Evolutionary conservation across 306 rosid genomes (phyloP).

Genomic region (Arachis stenosperma): DNA sequence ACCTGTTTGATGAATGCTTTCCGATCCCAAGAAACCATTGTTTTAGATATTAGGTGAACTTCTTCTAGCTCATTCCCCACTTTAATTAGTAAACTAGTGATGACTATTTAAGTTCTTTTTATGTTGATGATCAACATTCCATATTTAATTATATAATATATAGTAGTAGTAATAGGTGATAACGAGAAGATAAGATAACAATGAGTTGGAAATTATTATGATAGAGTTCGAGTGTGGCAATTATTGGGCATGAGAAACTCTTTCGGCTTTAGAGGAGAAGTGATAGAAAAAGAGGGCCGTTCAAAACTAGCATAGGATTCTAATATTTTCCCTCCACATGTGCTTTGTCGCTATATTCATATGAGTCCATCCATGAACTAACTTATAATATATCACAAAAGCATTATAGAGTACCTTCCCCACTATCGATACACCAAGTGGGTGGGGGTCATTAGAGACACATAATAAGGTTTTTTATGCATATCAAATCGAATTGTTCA

Average conservation of each 20-base stretch:
- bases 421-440: slow-evolving; percentile 47
- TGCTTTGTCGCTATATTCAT: slow-evolving; percentile 49
- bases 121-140: slow-evolving; percentile 46
- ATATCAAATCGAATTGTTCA: background rate
- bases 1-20: slow-evolving; percentile 35
- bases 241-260: slow-evolving; percentile 51
- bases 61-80: slow-evolving; percentile 34
- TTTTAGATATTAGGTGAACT: slow-evolving; percentile 34
- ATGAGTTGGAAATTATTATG: slow-evolving; percentile 14
- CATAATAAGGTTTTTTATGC: background rate
- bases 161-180: slow-evolving; percentile 7
- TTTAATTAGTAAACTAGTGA: slow-evolving; percentile 24
- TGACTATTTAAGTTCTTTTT: background rate
- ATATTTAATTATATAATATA: background rate
- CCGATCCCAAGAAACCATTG: slow-evolving; percentile 43
- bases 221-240: slow-evolving; percentile 40
- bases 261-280: slow-evolving; percentile 34
- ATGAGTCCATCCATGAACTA: slow-evolving; percentile 18
- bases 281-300: slow-evolving; percentile 37
- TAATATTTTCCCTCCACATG: slow-evolving; percentile 55
- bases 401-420: slow-evolving; percentile 48
- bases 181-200: slow-evolving; percentile 34
- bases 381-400: slow-evolving; percentile 6
- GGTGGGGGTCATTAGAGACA: slow-evolving; percentile 35
- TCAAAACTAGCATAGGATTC: slow-evolving; percentile 69